Evolutionary conservation across 345 rosid genomes (phyloP), one percentile per base, ranked within the genome.

Genomic region (Erodium maritimum): DNA sequence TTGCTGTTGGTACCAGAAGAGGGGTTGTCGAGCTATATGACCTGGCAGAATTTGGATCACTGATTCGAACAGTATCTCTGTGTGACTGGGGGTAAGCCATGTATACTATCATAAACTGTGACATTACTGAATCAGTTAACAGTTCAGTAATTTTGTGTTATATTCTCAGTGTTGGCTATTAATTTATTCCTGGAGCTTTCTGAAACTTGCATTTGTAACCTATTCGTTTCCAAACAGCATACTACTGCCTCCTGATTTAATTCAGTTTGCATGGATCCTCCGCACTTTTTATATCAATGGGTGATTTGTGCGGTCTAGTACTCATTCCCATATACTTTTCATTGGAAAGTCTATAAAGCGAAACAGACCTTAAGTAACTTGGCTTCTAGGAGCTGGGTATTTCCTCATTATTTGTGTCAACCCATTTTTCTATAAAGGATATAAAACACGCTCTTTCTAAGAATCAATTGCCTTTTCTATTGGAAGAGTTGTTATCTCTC

Each of bases 1-100:
- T 93, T 60, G 99, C 99, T 17, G 94, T 93, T 64, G 99, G 99
- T 66, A 93, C 96, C 61, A 85, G 79, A 71, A 85, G 80, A 75
- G 97, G 95, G 61, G 70, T 73, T 73, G 95, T 89, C 58, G 95
- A 93, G 62, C 77, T 93, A 55, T 89, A 87, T 70, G 90, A 89
- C 72, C 72, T 89, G 50, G 78, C 85, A 50, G 83, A 87, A 62
- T 79, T 90, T 18, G 76, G 68, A 20, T 87, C 83, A 37, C 88
- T 78, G 57, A 79, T 93, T 61, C 94, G 97, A 48, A 67, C 88
- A 1, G 85, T 93, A 54, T 89, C 94, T 67, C 79, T 93, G 74
- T 81, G 65, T 67, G 99, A 93, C 66, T 89, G 97, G 97, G 97
- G 99, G 99, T 93, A 79, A 76, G 84, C 60, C 33, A 6, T 48